phyloP scores from a whole-genome alignment of 306 rosid genomes.

The Vicia sativa region DNA sequence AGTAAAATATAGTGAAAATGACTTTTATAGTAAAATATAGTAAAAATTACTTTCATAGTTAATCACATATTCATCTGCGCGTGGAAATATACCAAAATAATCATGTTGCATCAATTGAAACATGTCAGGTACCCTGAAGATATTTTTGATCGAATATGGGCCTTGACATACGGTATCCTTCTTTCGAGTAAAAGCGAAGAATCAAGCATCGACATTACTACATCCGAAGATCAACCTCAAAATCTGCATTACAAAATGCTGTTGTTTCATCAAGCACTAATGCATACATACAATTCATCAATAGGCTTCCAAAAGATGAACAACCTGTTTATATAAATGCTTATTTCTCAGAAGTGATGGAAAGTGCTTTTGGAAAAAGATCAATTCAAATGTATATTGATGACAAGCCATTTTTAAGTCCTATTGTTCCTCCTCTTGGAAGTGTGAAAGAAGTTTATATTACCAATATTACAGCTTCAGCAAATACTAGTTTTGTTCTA shows the following conservation, averaged over 20 bases:
- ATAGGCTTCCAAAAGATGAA: conserved; percentile 30
- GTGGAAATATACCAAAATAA: no score
- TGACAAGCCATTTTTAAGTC: conserved; percentile 16
- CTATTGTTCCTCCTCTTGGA: conserved; percentile 46
- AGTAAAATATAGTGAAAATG: no score
- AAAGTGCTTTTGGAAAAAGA: conserved; percentile 35
- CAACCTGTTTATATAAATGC: conserved; percentile 39
- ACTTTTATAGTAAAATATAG: no score
- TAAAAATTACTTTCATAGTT: no score
- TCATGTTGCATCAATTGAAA: background rate
- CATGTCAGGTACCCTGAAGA: conserved; percentile 41
- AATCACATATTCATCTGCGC: no score
- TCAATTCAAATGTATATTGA: conserved; percentile 43
- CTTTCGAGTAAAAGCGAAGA: conserved; percentile 36
- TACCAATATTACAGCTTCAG: conserved; percentile 44
- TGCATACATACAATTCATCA: conserved; percentile 28
- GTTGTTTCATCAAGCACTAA: conserved; percentile 27
- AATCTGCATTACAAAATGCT: conserved; percentile 40
- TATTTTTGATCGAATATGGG: conserved; percentile 49
- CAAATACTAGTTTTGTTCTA: conserved; percentile 35
- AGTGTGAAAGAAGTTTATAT: conserved; percentile 39
- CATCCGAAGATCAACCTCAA: conserved; percentile 55
- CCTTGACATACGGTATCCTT: background rate
- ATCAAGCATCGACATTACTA: conserved; percentile 1
- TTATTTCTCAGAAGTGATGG: conserved; percentile 53